These are phyloP conservation scores for Ophiostoma pallidulum DNA, from an alignment of 2,329 filamentous ascomycete species.

Conservation along the genomic window DNA sequence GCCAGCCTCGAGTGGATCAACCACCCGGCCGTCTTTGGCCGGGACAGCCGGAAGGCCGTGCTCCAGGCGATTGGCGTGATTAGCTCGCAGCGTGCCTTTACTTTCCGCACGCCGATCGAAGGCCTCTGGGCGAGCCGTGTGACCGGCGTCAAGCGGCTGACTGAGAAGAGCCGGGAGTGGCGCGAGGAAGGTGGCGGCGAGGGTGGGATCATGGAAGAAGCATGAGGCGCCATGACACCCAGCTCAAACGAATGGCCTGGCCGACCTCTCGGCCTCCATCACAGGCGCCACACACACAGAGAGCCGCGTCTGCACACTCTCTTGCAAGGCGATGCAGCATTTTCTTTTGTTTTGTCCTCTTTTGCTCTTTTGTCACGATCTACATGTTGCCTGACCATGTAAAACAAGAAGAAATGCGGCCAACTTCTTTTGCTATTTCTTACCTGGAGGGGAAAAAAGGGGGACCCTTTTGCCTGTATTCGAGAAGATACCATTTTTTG, in stretches of 20 bases:
- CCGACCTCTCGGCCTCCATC: no score
- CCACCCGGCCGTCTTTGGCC: conserved; percentile 87
- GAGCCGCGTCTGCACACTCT: no score
- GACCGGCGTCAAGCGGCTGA: conserved; percentile 67
- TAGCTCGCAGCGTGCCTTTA: conserved; percentile 86
- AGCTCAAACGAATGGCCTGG: no score
- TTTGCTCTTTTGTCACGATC: not conserved
- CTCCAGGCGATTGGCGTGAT: conserved; percentile 96
- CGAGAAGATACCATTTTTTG: conserved; percentile 11
- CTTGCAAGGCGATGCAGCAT: no score
- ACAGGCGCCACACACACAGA: no score
- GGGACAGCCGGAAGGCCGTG: conserved; percentile 90
- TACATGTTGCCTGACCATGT: no score
- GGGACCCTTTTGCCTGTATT: conserved; percentile 5
- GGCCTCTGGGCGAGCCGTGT: conserved; percentile 81
- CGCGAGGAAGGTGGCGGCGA: conserved; percentile 75
- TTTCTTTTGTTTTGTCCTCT: not conserved
- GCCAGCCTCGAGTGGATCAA: conserved; percentile 93
- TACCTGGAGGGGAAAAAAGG: not conserved
- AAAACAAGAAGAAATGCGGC: not conserved
- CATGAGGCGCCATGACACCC: conserved; percentile 27
- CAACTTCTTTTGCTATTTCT: not conserved
- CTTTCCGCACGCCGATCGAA: conserved; percentile 84
- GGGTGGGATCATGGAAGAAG: conserved; percentile 51
- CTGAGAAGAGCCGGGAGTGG: conserved; percentile 83